A percentile compares a stretch with the other conserved stretches of the same genome.
Evolutionary conservation across 306 rosid genomes (phyloP).

Genomic region (Vicia sativa): DNA sequence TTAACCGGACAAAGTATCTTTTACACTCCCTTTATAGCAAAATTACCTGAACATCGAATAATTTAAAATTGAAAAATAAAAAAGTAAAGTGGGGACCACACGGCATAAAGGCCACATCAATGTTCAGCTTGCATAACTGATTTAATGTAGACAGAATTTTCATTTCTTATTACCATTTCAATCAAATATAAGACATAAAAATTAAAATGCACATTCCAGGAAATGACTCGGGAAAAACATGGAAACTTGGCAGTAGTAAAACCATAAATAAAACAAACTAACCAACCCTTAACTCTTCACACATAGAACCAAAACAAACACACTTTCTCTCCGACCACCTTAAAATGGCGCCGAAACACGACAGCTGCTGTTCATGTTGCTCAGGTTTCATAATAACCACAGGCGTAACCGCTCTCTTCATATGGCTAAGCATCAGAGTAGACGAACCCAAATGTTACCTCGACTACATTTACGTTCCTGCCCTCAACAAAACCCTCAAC

Average conservation of each 20-base stretch:
- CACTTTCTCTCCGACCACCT: conserved; percentile 30
- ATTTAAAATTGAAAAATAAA: too few relatives aligned
- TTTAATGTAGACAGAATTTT: too few relatives aligned
- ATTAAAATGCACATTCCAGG: background rate
- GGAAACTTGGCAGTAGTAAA: conserved; percentile 26
- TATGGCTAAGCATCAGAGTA: conserved; percentile 57
- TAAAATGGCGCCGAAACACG: conserved; percentile 21
- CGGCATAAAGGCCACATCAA: too few relatives aligned
- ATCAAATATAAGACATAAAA: too few relatives aligned
- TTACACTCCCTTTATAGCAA: too few relatives aligned
- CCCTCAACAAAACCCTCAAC: conserved; percentile 61
- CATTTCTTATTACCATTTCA: too few relatives aligned
- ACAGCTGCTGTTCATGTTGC: conserved; percentile 44
- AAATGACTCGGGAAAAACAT: background rate
- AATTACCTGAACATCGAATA: too few relatives aligned
- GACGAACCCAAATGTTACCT: conserved; percentile 58
- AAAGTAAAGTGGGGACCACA: too few relatives aligned
- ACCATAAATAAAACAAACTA: conserved; percentile 11
- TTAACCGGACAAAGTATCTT: too few relatives aligned
- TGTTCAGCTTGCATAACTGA: too few relatives aligned
- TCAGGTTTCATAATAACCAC: conserved; percentile 34
- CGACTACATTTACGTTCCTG: conserved; percentile 58
- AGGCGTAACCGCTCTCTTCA: conserved; percentile 48
- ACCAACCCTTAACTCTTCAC: background rate
- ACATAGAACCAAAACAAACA: background rate